Evolutionary conservation across 2,329 filamentous ascomycete species (phyloP), one percentile per base, ranked within the genome.

Genomic region (Trichoderma atroviride): DNA sequence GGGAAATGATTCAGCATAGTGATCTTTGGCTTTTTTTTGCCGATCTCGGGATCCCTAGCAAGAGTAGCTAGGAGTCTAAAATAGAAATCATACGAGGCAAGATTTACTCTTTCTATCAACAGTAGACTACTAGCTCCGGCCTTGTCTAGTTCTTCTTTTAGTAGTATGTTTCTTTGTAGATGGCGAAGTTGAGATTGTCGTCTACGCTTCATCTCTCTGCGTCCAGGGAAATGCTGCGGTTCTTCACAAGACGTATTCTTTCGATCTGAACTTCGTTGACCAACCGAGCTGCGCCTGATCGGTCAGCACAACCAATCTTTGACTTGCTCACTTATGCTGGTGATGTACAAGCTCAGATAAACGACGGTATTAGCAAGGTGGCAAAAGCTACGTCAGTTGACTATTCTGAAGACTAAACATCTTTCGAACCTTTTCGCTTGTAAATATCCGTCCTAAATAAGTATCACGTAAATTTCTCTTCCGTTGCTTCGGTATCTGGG

Each of bases 281-380:
- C 5, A 53, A 66, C n/a, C 37, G n/a, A 2, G 13, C 52, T 35
- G 62, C n/a, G 19, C 43, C 31, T 47, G 52, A 52, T 50, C 62
- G 9, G n/a, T 37, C 19, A 65, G 56, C n/a, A 47, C 52, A 33
- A 57, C 53, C 27, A 22, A 3, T 57, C 62, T 24, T 24, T 65
- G 47, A 37, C 53, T 52, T 6, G 19, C 4, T 0, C 43, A 65
- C 37, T 0, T 35, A 35, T 24, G 5, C 27, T 1, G 62, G 35
- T 19, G 52, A 27, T 3, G 57, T 35, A 14, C 19, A 53, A 14
- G n/a, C 52, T 14, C 35, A 37, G 2, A 57, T 37, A 6, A 27
- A 57, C 11, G n/a, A 35, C 16, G 62, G 57, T 35, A 50, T 65
- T 33, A 16, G 62, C 52, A 65, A 65, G 24, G 53, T 57, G n/a